phyloP scores from a whole-genome alignment of 202 grass and related monocot genomes.

The Digitaria exilis region DNA sequence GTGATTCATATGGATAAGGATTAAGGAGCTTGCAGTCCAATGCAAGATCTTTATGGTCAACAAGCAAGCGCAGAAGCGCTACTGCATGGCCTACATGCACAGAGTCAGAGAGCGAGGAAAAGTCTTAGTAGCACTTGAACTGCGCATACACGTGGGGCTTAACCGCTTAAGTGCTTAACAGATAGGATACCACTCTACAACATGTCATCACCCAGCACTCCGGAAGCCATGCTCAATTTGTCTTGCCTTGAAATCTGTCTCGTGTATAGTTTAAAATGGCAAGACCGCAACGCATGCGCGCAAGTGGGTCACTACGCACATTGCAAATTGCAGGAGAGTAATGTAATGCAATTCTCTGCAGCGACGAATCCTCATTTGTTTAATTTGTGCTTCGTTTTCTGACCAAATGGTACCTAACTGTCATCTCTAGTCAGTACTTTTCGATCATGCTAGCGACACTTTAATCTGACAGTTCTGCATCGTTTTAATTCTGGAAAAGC shows the following conservation, averaged over 20 bases:
- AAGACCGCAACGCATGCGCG: conserved; percentile 4
- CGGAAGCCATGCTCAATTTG: conserved; percentile 3
- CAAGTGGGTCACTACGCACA: neutral
- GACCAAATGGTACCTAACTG: neutral
- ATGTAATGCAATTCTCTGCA: neutral
- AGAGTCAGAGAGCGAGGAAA: neutral
- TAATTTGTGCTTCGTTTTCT: conserved; percentile 1
- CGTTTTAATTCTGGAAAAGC: neutral
- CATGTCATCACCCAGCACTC: conserved; percentile 8
- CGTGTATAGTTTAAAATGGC: neutral
- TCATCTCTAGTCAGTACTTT: neutral
- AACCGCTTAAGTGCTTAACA: neutral
- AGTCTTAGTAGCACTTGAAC: neutral
- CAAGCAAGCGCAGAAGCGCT: neutral
- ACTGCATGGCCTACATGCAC: neutral
- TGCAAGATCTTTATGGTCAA: conserved; percentile 9
- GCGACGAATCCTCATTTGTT: neutral
- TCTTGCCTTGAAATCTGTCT: neutral
- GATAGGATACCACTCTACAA: neutral
- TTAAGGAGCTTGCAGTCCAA: neutral
- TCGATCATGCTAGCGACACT: neutral
- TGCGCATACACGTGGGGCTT: neutral
- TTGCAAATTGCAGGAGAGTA: neutral
- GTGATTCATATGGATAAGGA: conserved; percentile 14
- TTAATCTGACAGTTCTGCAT: neutral